These are phyloP conservation scores for Hippophae gyantsensis DNA, from an alignment of 306 rosid genomes.

Conservation along the genomic window DNA sequence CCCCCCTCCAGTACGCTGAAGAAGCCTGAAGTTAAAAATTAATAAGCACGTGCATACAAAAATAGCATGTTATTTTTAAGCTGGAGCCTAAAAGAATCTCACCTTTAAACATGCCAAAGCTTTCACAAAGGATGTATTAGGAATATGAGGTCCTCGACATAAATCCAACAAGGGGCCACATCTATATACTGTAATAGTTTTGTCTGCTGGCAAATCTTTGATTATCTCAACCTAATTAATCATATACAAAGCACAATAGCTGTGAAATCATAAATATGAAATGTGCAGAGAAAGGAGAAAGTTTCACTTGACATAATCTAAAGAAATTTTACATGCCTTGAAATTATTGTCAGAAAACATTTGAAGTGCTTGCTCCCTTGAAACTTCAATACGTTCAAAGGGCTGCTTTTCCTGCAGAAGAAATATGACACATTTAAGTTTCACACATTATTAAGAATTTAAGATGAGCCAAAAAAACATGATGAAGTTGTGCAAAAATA, in stretches of 20 bases:
- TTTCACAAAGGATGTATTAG: conserved; percentile 90
- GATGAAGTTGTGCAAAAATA: too few species aligned
- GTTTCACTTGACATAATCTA: conserved; percentile 1
- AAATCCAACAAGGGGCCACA: conserved; percentile 93
- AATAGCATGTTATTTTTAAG: not conserved
- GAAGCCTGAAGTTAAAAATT: conserved; percentile 65
- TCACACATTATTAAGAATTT: not conserved
- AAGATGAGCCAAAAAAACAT: too few species aligned
- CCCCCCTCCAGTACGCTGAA: conserved; percentile 96
- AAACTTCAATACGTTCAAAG: conserved; percentile 89
- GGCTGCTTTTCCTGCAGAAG: conserved; percentile 70
- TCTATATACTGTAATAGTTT: conserved; percentile 89
- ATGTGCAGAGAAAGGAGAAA: conserved; percentile 11
- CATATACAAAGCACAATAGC: conserved; percentile 1
- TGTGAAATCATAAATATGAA: conserved; percentile 4
- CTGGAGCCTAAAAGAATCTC: conserved; percentile 9
- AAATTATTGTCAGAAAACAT: conserved; percentile 75
- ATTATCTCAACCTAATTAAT: conserved; percentile 78
- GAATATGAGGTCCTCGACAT: conserved; percentile 98
- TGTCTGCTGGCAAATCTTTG: conserved; percentile 85
- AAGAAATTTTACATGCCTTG: conserved; percentile 47
- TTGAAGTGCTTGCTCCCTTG: conserved; percentile 78
- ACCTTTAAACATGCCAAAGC: conserved; percentile 90
- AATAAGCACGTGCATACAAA: conserved; percentile 1
- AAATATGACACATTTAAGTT: not conserved